A percentile compares a stretch with the other conserved stretches of the same genome.
These are phyloP conservation scores for Rutstroemia sp. DNA, from an alignment of 2,329 filamentous ascomycete genomes.

Conservation along the genomic window DNA sequence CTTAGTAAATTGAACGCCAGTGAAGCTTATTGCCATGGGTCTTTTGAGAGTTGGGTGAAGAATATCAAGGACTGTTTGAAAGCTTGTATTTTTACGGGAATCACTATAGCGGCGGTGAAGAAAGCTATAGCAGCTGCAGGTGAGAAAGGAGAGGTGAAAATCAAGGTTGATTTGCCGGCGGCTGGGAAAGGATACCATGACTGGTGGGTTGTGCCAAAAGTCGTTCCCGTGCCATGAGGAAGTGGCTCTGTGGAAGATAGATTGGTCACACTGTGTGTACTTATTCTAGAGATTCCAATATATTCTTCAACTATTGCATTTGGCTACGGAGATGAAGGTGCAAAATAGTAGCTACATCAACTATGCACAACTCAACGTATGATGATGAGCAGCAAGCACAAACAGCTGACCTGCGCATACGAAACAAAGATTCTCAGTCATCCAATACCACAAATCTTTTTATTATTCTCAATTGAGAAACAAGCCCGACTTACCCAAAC, in stretches of 20 bases:
- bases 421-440: no score
- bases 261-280: no score
- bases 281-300: no score
- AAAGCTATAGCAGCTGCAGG: constrained; percentile 42
- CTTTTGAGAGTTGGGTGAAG: constrained; percentile 54
- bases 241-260: neutral
- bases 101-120: constrained; percentile 54
- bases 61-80: constrained; percentile 54
- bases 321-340: no score
- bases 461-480: no score
- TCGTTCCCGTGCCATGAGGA: constrained; percentile 11
- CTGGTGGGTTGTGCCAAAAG: constrained; percentile 55
- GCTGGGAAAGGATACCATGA: constrained; percentile 51
- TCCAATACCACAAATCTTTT: no score
- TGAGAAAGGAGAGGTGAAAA: constrained; percentile 22
- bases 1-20: constrained; percentile 43
- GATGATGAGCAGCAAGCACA: no score
- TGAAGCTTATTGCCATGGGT: constrained; percentile 48
- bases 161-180: constrained; percentile 46
- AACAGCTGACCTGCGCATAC: no score
- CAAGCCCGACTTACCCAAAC: no score
- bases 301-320: no score
- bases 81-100: constrained; percentile 62
- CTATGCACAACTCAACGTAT: no score
- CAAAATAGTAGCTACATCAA: no score